A percentile compares a stretch with the other conserved stretches of the same genome.
Conservation (phyloP, 2,329 filamentous ascomycete species). For the Magnaporthiopsis incrustans region DNA sequence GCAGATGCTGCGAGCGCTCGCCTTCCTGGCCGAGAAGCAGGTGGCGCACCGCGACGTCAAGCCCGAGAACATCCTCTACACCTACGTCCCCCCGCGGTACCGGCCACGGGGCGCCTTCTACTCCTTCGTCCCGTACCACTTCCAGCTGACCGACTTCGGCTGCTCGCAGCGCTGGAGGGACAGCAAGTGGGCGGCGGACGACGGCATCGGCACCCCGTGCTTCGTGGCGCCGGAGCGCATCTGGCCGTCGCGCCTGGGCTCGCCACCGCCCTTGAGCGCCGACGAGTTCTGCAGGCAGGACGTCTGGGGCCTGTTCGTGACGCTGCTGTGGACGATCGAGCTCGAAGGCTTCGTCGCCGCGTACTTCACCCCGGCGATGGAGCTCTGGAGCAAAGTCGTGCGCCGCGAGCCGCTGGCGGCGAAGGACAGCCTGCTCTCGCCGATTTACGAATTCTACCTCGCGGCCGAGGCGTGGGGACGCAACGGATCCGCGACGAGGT, state of each 20-base stretch:
- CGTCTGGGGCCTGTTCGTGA: neutral
- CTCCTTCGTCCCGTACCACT: neutral
- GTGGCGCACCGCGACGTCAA: neutral
- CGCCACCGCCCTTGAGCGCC: too few relatives aligned
- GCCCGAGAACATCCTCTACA: neutral
- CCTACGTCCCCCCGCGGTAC: too few relatives aligned
- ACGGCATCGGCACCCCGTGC: neutral
- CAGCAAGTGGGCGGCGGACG: neutral
- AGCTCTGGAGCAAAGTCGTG: too few relatives aligned
- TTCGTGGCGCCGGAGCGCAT: neutral
- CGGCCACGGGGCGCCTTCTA: too few relatives aligned
- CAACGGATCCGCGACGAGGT: neutral
- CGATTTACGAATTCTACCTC: neutral
- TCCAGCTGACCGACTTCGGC: neutral
- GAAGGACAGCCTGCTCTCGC: too few relatives aligned
- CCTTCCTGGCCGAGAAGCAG: neutral
- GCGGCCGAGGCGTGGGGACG: neutral
- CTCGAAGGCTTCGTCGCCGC: neutral
- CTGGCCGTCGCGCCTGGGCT: too few relatives aligned
- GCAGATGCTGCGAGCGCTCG: neutral
- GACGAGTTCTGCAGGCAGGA: neutral
- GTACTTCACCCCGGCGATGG: neutral
- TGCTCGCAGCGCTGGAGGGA: too few relatives aligned
- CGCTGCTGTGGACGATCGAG: neutral
- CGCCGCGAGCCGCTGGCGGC: too few relatives aligned